Percentiles rank a stretch among this genome's conserved stretches.
phyloP scores from a whole-genome alignment of 1,284 basidiomycete species.

The Sporisorium graminicola region DNA sequence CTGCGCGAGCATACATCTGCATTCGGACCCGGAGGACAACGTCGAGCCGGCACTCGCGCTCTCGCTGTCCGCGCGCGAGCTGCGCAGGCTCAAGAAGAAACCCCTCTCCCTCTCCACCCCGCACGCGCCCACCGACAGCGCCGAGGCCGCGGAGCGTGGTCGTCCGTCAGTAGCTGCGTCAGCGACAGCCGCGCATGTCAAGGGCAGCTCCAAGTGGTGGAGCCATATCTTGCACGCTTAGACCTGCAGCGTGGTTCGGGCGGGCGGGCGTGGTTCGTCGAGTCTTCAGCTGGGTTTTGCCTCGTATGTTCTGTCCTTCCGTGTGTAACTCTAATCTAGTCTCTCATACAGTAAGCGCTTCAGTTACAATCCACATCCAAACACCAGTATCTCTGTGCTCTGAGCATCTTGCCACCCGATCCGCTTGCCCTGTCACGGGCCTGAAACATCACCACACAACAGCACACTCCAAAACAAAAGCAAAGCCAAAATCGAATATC shows the following conservation, averaged over 20 bases:
- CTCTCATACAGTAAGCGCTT: too few species aligned
- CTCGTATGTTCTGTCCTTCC: neutral
- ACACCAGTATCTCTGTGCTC: too few species aligned
- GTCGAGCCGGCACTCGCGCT: conserved; percentile 19
- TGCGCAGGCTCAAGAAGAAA: conserved; percentile 28
- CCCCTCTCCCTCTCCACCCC: neutral
- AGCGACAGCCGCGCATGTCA: neutral
- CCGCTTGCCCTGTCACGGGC: too few species aligned
- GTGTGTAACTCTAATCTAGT: neutral
- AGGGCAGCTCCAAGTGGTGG: conserved; percentile 33
- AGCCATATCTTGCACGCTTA: conserved; percentile 19
- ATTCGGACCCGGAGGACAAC: conserved; percentile 55
- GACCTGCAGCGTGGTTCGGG: neutral
- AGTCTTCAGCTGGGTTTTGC: too few species aligned
- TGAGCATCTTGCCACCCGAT: neutral
- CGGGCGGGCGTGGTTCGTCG: neutral
- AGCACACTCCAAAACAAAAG: neutral
- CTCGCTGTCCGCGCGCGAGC: conserved; percentile 1
- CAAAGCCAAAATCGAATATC: too few species aligned
- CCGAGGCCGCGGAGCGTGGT: too few species aligned
- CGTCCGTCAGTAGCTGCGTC: too few species aligned
- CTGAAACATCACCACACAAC: neutral
- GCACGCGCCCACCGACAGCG: too few species aligned
- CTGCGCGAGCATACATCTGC: conserved; percentile 53
- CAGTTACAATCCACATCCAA: too few species aligned